These are phyloP conservation scores for Termitomyces eurrhizus DNA, from an alignment of 768 basidiomycete species.

Conservation along the genomic window DNA sequence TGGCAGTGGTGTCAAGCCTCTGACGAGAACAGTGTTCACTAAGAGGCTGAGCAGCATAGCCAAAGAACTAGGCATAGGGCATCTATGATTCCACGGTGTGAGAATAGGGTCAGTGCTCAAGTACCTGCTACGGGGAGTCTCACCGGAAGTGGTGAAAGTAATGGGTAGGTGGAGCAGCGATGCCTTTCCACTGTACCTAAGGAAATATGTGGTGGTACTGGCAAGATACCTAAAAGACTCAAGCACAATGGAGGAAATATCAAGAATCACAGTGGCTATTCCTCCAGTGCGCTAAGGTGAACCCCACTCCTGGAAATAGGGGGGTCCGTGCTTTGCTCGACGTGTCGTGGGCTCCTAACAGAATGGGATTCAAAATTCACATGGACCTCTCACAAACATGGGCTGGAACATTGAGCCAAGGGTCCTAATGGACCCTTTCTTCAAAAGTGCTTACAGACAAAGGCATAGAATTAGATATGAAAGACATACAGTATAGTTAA, in stretches of 20 bases:
- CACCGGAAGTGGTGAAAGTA: not conserved
- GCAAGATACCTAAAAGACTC: conserved; percentile 1
- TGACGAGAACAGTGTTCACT: conserved; percentile 21
- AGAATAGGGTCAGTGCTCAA: conserved; percentile 22
- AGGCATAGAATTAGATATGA: too few species aligned
- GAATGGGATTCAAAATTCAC: too few species aligned
- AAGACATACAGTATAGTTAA: too few species aligned
- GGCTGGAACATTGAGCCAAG: too few species aligned
- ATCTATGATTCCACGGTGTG: conserved; percentile 23
- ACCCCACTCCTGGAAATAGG: not conserved
- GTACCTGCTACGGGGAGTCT: conserved; percentile 19
- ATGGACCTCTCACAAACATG: too few species aligned
- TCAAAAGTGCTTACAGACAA: too few species aligned
- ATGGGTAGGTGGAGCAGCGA: conserved; percentile 11
- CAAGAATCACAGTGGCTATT: not conserved
- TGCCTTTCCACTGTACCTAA: not conserved
- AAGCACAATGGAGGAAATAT: too few species aligned
- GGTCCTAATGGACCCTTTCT: too few species aligned
- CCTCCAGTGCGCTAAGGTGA: not conserved
- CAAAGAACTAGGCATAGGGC: not conserved
- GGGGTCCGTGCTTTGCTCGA: not conserved
- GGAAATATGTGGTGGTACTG: not conserved
- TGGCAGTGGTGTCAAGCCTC: not conserved
- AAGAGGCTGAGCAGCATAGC: conserved; percentile 7
- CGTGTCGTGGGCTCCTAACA: not conserved